Evolutionary conservation across 768 basidiomycete species (phyloP), one percentile per base, ranked within the genome.

Genomic region (Tylopilus sp.): DNA sequence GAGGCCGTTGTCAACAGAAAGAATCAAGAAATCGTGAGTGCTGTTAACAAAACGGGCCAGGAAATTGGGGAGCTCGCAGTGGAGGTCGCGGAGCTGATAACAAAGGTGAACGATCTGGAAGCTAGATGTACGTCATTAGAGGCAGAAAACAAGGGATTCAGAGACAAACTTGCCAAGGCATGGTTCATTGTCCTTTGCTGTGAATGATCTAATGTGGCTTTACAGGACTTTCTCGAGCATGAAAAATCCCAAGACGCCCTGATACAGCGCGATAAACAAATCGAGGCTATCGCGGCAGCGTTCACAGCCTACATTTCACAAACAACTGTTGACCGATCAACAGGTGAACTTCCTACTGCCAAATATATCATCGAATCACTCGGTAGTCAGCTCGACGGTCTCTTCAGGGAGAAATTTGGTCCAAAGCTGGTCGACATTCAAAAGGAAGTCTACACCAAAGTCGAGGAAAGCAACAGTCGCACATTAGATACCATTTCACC

Each of bases 1-100:
- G 68, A 65, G 45, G 57, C 57, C 18, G 53, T 60, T 20, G 60
- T 69, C 6, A 53, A 70, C 47, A 44, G 52, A 6, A 66, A 52
- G 43, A 58, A 62, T 50, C 20, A 57, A 44, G 60, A 52, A 13
- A 45, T 67, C 8, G 40, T 52, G 21, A 44, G 25, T 30, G 53
- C 50, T 26, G 50, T 67, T 11, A 20, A 51, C 23, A 22, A 51
- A 3, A 63, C 60, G 7, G 63, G 59, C 22, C 52, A 56, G 51
- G 71, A 74, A 23, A 66, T 75, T 8, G 62, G 56, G n/a, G 45
- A 21, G n/a, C 45, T 67, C 26, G 68, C 66, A 9, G 56, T 65
- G 40, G 69, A 64, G 33, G 66, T 71, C 18, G 67, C 59, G 28
- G 62, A 66, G n/a, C 40, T 69, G 35, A 71, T 69, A 49, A 59